Evolutionary conservation across 495 filamentous ascomycete genomes (phyloP).

Genomic region (Daldinia childiae): DNA sequence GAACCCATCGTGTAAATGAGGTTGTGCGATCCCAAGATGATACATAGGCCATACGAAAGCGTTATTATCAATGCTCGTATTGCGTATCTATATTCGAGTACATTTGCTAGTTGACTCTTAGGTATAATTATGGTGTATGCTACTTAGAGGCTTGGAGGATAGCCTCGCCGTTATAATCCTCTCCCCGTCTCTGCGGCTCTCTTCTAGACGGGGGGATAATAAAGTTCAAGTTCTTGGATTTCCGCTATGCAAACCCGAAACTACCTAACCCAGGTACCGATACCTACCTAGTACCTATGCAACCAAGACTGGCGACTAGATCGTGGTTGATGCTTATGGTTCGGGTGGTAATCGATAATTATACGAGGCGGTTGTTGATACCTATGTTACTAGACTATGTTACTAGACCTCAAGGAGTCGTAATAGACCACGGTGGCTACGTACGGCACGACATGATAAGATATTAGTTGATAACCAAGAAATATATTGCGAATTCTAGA

Average conservation of each 20-base stretch:
- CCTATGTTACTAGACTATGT: too few species aligned
- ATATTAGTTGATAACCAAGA: neutral
- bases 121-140: neutral
- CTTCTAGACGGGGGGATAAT: neutral
- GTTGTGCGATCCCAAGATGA: neutral
- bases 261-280: too few species aligned
- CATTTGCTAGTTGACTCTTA: neutral
- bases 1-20: neutral
- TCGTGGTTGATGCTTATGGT: neutral
- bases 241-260: neutral
- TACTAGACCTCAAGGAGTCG: neutral
- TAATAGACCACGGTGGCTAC: neutral
- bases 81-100: neutral
- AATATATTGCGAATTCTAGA: neutral
- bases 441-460: neutral
- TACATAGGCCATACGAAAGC: neutral
- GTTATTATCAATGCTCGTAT: neutral
- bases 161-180: neutral
- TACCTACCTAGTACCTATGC: neutral
- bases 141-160: neutral
- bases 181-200: neutral
- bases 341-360: neutral
- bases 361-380: too few species aligned
- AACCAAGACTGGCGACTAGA: neutral
- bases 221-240: conserved; percentile 6